Percentiles rank a stretch among this genome's conserved stretches.
These are phyloP conservation scores for Sphaerostilbella broomeana DNA, from an alignment of 2,329 filamentous ascomycete species.

Conservation along the genomic window DNA sequence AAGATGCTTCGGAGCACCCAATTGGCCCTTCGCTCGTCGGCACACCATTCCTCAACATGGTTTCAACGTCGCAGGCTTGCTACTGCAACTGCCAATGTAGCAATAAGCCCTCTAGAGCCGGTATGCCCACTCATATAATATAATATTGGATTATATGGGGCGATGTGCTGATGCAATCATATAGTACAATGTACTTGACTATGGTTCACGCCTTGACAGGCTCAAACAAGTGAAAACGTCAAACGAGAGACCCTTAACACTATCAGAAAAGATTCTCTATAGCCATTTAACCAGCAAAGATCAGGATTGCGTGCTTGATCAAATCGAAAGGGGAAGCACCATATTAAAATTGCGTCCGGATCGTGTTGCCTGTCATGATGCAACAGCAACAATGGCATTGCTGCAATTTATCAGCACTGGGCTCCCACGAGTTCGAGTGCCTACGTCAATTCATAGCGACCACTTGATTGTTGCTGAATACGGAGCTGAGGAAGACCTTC, in stretches of 20 bases:
- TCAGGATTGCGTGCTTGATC: conserved; percentile 92
- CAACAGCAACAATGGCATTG: conserved; percentile 98
- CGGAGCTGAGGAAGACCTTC: conserved; percentile 89
- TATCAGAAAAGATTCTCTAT: conserved; percentile 98
- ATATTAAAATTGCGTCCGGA: conserved; percentile 97
- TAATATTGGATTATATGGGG: too few species aligned
- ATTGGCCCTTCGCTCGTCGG: too few species aligned
- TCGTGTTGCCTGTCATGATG: conserved; percentile 98
- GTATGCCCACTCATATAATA: too few species aligned
- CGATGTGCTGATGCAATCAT: too few species aligned
- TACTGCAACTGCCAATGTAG: too few species aligned
- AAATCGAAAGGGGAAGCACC: conserved; percentile 90
- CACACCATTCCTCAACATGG: too few species aligned
- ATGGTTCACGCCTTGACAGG: too few species aligned
- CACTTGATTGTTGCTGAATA: conserved; percentile 98
- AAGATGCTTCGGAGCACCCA: too few species aligned
- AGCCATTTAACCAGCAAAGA: conserved; percentile 96
- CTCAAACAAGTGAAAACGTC: too few species aligned
- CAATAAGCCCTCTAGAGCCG: too few species aligned
- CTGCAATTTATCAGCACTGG: conserved; percentile 99
- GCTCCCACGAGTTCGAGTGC: conserved; percentile 91
- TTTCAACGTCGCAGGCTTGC: too few species aligned
- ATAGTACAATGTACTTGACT: too few species aligned
- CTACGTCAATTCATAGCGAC: conserved; percentile 95
- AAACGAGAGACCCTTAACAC: conserved; percentile 89